Conservation (phyloP, 805 yeast species). For the Saturnispora kantuleensis region DNA sequence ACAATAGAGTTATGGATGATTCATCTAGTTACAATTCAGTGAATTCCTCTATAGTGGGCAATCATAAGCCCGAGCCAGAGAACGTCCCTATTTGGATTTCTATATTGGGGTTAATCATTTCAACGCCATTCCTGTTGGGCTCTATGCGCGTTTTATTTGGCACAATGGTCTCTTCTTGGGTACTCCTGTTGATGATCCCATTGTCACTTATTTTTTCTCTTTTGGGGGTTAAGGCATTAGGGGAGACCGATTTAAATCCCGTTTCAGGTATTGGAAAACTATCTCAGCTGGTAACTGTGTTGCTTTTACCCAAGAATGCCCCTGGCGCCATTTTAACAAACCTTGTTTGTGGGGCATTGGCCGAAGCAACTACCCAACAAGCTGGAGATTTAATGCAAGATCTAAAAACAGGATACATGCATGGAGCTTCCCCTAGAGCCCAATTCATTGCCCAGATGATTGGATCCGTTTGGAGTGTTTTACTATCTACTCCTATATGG, state of each 20-base stretch:
- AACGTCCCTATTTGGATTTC: slow-evolving; percentile 8
- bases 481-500: slow-evolving; percentile 76
- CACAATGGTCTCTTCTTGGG: slow-evolving; percentile 55
- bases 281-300: slow-evolving; percentile 81
- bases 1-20: not conserved
- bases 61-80: slow-evolving; percentile 25
- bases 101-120: slow-evolving; percentile 46
- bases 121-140: slow-evolving; percentile 58
- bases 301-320: slow-evolving; percentile 60
- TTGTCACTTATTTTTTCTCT: slow-evolving; percentile 74
- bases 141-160: slow-evolving; percentile 66
- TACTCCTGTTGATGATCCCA: slow-evolving; percentile 56
- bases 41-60: not conserved
- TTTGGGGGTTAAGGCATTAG: slow-evolving; percentile 86
- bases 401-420: slow-evolving; percentile 81
- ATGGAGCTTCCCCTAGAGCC: slow-evolving; percentile 88
- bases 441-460: slow-evolving; percentile 85
- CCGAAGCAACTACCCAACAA: slow-evolving; percentile 98
- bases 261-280: slow-evolving; percentile 94
- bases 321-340: slow-evolving; percentile 81
- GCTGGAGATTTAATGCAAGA: slow-evolving; percentile 99
- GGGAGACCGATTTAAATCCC: slow-evolving; percentile 95
- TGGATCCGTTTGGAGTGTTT: slow-evolving; percentile 78
- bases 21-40: not conserved
- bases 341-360: slow-evolving; percentile 89